phyloP scores from a whole-genome alignment of 2,329 filamentous ascomycete species.

The Sporothrix dimorphospora region DNA sequence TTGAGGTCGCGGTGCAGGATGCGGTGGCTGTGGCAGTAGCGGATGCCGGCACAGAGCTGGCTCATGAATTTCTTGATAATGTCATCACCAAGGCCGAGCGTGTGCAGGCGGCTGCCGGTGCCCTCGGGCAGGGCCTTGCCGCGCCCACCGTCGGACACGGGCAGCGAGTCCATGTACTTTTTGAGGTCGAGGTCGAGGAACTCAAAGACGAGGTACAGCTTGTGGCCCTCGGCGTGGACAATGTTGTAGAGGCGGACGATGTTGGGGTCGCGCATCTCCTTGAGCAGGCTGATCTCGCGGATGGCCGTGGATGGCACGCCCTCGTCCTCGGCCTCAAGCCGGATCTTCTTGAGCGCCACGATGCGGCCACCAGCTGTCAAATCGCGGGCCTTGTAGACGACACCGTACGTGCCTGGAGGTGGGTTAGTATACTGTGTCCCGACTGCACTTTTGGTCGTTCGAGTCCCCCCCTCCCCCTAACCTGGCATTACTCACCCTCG shows the following conservation, averaged over 20 bases:
- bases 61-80: constrained; percentile 93
- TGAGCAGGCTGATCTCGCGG: constrained; percentile 86
- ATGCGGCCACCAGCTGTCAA: constrained; percentile 77
- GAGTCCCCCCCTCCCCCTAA: neutral
- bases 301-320: constrained; percentile 88
- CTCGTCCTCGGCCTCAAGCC: constrained; percentile 88
- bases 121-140: constrained; percentile 81
- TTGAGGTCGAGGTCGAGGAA: constrained; percentile 87
- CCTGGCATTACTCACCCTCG: constrained; percentile 63
- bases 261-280: constrained; percentile 89
- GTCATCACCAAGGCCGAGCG: constrained; percentile 71
- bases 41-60: constrained; percentile 77
- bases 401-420: constrained; percentile 78
- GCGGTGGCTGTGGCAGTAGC: constrained; percentile 84
- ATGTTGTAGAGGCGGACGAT: constrained; percentile 86
- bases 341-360: constrained; percentile 89
- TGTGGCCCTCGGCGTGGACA: constrained; percentile 88
- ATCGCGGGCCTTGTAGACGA: constrained; percentile 89
- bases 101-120: constrained; percentile 63
- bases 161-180: constrained; percentile 91
- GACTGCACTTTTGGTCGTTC: no score
- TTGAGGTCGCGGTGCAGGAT: constrained; percentile 84
- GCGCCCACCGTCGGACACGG: constrained; percentile 76
- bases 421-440: no score
- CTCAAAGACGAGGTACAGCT: constrained; percentile 87